phyloP scores from a whole-genome alignment of 1,284 basidiomycete genomes.

The Boletus semigastroideus region DNA sequence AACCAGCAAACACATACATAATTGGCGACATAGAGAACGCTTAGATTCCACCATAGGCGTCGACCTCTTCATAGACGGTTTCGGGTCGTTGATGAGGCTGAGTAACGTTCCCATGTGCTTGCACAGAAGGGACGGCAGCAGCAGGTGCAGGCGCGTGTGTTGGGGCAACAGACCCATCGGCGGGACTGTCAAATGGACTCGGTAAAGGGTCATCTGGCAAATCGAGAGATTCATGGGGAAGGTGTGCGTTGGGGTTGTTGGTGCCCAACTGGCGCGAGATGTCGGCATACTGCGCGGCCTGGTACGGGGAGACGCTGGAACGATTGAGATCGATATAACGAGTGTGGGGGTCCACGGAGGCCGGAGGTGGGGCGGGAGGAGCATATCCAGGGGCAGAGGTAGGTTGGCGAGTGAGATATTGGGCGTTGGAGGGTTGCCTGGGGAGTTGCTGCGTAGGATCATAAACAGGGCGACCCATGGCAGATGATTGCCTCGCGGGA shows the following conservation, averaged over 20 bases:
- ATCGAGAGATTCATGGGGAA: constrained; percentile 6
- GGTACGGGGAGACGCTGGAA: constrained; percentile 69
- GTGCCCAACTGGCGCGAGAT: constrained; percentile 57
- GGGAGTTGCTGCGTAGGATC: constrained; percentile 26
- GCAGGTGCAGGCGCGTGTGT: constrained; percentile 10
- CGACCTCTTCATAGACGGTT: constrained; percentile 60
- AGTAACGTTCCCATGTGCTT: constrained; percentile 4
- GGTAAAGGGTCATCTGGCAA: constrained; percentile 28
- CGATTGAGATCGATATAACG: constrained; percentile 64
- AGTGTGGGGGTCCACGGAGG: constrained; percentile 22
- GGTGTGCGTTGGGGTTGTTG: constrained; percentile 39
- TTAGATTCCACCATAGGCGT: constrained; percentile 66
- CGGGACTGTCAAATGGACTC: constrained; percentile 30
- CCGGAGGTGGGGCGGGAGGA: constrained; percentile 6
- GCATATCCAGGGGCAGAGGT: constrained; percentile 18
- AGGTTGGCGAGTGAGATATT: constrained; percentile 28
- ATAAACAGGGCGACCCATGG: constrained; percentile 17
- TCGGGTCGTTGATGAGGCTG: constrained; percentile 35
- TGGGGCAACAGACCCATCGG: constrained; percentile 5
- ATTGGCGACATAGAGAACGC: neutral
- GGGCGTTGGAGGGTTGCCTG: constrained; percentile 27
- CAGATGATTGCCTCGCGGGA: constrained; percentile 22
- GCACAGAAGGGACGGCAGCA: constrained; percentile 5
- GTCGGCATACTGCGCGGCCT: constrained; percentile 70
- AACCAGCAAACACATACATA: constrained; percentile 11